phyloP scores from a whole-genome alignment of 1,284 basidiomycete species.

The Trametes pubescens region DNA sequence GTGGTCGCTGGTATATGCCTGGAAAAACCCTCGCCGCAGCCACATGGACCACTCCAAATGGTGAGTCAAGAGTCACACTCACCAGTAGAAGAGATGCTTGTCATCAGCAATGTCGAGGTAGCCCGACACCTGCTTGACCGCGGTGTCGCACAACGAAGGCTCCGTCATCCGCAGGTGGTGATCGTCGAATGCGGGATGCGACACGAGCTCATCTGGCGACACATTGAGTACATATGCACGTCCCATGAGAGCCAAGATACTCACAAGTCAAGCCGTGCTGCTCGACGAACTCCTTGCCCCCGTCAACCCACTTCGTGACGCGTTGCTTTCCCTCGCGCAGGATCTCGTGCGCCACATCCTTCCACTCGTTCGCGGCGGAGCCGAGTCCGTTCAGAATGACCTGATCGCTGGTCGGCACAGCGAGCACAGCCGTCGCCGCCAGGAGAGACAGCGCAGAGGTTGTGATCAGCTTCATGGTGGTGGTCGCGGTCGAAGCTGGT shows the following conservation, averaged over 20 bases:
- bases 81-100: conserved; percentile 61
- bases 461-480: conserved; percentile 29
- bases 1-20: too few relatives aligned
- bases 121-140: conserved; percentile 62
- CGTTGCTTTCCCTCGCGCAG: conserved; percentile 24
- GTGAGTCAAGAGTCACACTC: conserved; percentile 8
- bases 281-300: conserved; percentile 28
- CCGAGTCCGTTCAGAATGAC: conserved; percentile 25
- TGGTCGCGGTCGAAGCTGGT: conserved; percentile 19
- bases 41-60: background rate
- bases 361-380: conserved; percentile 22
- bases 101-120: conserved; percentile 67
- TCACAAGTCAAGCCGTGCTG: conserved; percentile 33
- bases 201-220: conserved; percentile 35
- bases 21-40: too few relatives aligned
- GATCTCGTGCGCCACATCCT: conserved; percentile 25
- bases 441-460: conserved; percentile 28
- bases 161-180: conserved; percentile 53
- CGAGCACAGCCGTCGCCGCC: conserved; percentile 25
- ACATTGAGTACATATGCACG: background rate
- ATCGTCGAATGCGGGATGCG: conserved; percentile 35
- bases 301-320: conserved; percentile 29
- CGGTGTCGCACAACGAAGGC: conserved; percentile 59
- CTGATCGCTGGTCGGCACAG: conserved; percentile 31
- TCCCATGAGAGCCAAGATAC: background rate